Evolutionary conservation across 129 eudicot species (phyloP).

Genomic region (Tagetes erecta): DNA sequence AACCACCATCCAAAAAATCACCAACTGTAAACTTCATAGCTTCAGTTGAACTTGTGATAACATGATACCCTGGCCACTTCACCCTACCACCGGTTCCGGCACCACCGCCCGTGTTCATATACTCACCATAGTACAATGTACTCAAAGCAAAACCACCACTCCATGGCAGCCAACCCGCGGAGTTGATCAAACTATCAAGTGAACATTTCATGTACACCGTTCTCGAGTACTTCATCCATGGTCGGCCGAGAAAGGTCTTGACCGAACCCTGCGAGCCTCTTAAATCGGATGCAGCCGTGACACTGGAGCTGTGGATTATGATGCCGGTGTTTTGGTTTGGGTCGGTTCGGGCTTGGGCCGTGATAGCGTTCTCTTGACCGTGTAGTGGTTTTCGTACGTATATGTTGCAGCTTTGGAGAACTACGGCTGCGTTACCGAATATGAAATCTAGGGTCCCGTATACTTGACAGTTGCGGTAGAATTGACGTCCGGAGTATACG

Average conservation of each 20-base stretch:
- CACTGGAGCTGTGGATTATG: slow-evolving; percentile 45
- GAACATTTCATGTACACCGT: slow-evolving; percentile 51
- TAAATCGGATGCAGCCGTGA: slow-evolving; percentile 41
- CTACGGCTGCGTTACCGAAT: slow-evolving; percentile 48
- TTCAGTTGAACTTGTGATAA: slow-evolving; percentile 38
- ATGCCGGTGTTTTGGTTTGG: slow-evolving; percentile 61
- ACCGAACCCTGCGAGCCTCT: slow-evolving; percentile 18
- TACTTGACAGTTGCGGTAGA: slow-evolving; percentile 56
- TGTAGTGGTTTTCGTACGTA: slow-evolving; percentile 46
- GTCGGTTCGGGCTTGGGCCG: slow-evolving; percentile 61
- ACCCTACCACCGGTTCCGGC: slow-evolving; percentile 59
- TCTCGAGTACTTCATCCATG: slow-evolving; percentile 64
- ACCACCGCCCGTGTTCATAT: slow-evolving; percentile 64
- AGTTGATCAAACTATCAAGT: slow-evolving; percentile 44
- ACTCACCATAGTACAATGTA: slow-evolving; percentile 64
- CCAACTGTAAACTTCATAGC: slow-evolving; percentile 60
- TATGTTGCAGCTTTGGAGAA: slow-evolving; percentile 53
- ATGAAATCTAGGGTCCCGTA: slow-evolving; percentile 65
- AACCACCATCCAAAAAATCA: slow-evolving; percentile 57
- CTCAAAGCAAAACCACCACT: slow-evolving; percentile 48
- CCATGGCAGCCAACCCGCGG: slow-evolving; percentile 72
- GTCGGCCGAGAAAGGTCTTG: slow-evolving; percentile 56
- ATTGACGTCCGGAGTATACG: slow-evolving; percentile 53
- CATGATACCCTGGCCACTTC: slow-evolving; percentile 67
- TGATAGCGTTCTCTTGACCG: slow-evolving; percentile 49